phyloP scores from a whole-genome alignment of 192 early-diverging fungal species.

The Podila epigama region DNA sequence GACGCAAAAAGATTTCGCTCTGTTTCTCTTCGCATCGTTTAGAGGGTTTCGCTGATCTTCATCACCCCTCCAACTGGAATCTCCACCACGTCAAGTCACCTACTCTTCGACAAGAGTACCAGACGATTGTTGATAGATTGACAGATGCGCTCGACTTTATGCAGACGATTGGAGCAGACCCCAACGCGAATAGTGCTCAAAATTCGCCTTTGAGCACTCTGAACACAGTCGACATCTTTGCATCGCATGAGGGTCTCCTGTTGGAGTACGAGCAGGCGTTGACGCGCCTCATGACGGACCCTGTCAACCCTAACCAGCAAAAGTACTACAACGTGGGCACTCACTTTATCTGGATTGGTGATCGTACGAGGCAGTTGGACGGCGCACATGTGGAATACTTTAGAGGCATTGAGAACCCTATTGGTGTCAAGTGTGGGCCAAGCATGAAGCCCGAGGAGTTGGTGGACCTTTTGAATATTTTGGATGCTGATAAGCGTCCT shows the following conservation, averaged over 20 bases:
- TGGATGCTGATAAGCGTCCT: slow-evolving; percentile 83
- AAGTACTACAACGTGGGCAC: slow-evolving; percentile 90
- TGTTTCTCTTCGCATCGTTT: not conserved
- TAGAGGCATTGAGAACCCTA: slow-evolving; percentile 91
- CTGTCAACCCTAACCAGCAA: slow-evolving; percentile 48
- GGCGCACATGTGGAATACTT: slow-evolving; percentile 97
- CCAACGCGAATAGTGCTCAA: slow-evolving; percentile 28
- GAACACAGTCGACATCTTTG: slow-evolving; percentile 85
- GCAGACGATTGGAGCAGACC: slow-evolving; percentile 88
- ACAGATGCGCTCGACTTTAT: slow-evolving; percentile 92
- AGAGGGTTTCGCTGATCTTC: slow-evolving; percentile 67
- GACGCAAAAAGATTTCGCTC: too few species aligned
- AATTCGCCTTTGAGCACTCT: slow-evolving; percentile 47
- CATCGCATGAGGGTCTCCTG: slow-evolving; percentile 95
- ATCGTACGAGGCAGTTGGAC: slow-evolving; percentile 92
- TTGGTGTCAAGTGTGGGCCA: slow-evolving; percentile 95
- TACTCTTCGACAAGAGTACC: slow-evolving; percentile 82
- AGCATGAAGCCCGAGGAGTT: slow-evolving; percentile 87
- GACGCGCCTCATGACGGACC: slow-evolving; percentile 66
- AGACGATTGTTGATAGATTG: slow-evolving; percentile 84
- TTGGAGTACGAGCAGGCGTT: slow-evolving; percentile 90
- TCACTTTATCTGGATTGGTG: slow-evolving; percentile 98
- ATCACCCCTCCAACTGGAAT: slow-evolving; percentile 87
- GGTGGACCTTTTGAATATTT: slow-evolving; percentile 76
- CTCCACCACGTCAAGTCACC: slow-evolving; percentile 84